Percentiles rank a stretch among this genome's conserved stretches.
These are phyloP conservation scores for Histomonas meleagridis DNA, from an alignment of 208 protist species.

Conservation along the genomic window DNA sequence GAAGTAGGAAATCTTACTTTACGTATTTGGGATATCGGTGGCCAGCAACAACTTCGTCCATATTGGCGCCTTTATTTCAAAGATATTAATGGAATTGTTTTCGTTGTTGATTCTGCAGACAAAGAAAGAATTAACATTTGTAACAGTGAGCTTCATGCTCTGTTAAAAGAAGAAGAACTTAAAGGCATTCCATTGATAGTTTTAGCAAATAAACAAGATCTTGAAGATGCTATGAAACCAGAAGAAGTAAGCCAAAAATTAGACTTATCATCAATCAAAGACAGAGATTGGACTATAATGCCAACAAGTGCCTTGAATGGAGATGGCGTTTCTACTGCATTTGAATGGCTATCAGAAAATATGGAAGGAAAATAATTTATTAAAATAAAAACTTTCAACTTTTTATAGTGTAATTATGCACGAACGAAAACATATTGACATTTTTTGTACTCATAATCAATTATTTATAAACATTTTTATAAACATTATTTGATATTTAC, in stretches of 20 bases:
- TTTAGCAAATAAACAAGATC: conserved; percentile 53
- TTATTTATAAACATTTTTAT: too few species aligned
- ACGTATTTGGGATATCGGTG: conserved; percentile 62
- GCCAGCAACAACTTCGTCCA: conserved; percentile 77
- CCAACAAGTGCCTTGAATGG: neutral
- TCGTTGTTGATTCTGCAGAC: conserved; percentile 85
- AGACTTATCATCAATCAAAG: neutral
- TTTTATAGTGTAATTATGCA: too few species aligned
- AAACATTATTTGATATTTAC: too few species aligned
- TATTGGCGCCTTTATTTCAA: conserved; percentile 84
- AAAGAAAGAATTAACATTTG: conserved; percentile 61
- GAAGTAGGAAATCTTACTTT: neutral
- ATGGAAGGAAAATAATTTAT: neutral
- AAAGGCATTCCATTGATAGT: conserved; percentile 36
- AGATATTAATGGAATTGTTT: conserved; percentile 81
- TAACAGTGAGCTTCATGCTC: conserved; percentile 11
- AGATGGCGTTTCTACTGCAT: neutral
- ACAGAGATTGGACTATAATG: neutral
- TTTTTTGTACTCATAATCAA: too few species aligned
- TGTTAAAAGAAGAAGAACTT: conserved; percentile 37
- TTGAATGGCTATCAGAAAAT: neutral
- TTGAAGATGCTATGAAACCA: conserved; percentile 40
- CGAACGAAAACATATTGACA: too few species aligned
- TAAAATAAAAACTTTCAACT: too few species aligned
- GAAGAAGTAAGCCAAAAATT: conserved; percentile 43